Percentiles rank a stretch among this genome's conserved stretches.
Evolutionary conservation across 2,329 filamentous ascomycete genomes (phyloP).

Genomic region (Arthrobotrys sinensis): DNA sequence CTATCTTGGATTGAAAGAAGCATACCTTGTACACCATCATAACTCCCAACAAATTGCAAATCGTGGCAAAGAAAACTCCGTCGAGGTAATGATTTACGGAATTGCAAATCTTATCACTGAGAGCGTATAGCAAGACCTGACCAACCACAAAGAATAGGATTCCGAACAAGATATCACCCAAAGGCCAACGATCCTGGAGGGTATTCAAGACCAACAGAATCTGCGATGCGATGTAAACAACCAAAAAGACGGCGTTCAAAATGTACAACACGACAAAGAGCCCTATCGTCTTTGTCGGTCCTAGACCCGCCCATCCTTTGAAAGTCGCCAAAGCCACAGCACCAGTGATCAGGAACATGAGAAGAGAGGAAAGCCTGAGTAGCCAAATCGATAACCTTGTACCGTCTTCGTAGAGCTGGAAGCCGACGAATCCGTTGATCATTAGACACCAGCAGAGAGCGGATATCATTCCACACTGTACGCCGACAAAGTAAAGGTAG

Average conservation of each 20-base stretch:
- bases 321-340: conserved; percentile 92
- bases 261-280: conserved; percentile 94
- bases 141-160: conserved; percentile 92
- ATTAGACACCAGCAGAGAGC: conserved; percentile 89
- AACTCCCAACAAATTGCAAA: conserved; percentile 91
- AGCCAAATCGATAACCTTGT: conserved; percentile 95
- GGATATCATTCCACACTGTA: conserved; percentile 86
- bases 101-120: conserved; percentile 87
- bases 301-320: conserved; percentile 88
- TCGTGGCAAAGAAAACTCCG: conserved; percentile 92
- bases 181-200: conserved; percentile 92
- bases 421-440: conserved; percentile 98
- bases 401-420: conserved; percentile 97
- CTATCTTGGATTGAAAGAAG: conserved; percentile 29
- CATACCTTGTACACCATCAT: conserved; percentile 99
- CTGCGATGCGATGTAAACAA: conserved; percentile 89
- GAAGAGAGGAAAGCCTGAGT: conserved; percentile 81
- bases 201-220: conserved; percentile 89
- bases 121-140: conserved; percentile 92
- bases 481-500: conserved; percentile 92
- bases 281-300: conserved; percentile 86
- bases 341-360: conserved; percentile 88
- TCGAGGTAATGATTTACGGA: conserved; percentile 92
- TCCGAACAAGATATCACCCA: conserved; percentile 91
- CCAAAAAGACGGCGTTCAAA: conserved; percentile 86